Evolutionary conservation across 1,284 basidiomycete species (phyloP).

Genomic region (Apiotrichum sp.): DNA sequence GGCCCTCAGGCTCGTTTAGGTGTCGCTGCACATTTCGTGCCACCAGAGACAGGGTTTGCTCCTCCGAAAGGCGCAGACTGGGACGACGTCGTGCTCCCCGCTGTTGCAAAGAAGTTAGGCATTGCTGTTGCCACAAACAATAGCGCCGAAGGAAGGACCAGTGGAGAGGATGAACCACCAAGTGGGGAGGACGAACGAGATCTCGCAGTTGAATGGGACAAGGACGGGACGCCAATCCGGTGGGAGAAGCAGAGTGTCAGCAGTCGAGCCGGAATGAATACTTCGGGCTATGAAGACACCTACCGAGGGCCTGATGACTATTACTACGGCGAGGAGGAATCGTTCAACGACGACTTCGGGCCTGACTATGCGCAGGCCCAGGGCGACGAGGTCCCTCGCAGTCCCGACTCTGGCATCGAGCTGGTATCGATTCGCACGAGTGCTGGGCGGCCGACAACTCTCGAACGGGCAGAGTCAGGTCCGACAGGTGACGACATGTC

Average conservation of each 20-base stretch:
- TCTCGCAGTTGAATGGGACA: constrained; percentile 45
- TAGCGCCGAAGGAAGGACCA: not conserved
- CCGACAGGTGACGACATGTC: no score
- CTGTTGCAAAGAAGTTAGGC: constrained; percentile 75
- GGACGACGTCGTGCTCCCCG: constrained; percentile 57
- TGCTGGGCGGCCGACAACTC: no score
- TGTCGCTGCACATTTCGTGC: constrained; percentile 40
- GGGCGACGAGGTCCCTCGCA: no score
- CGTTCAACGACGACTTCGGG: not conserved
- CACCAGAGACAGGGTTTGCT: constrained; percentile 36
- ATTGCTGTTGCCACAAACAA: constrained; percentile 4
- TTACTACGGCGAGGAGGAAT: not conserved
- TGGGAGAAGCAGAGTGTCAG: constrained; percentile 28
- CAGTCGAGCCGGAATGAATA: not conserved
- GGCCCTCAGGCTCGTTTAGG: constrained; percentile 15
- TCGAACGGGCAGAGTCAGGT: no score
- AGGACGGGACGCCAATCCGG: constrained; percentile 35
- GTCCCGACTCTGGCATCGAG: no score
- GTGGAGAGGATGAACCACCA: not conserved
- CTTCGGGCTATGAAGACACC: not conserved
- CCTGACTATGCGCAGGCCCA: not conserved
- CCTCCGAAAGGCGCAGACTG: constrained; percentile 45
- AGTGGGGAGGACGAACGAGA: constrained; percentile 11
- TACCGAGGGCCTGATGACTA: not conserved
- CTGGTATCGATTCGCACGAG: no score